Evolutionary conservation across 768 basidiomycete species (phyloP), one percentile per base, ranked within the genome.

Genomic region (Mrakia frigida): DNA sequence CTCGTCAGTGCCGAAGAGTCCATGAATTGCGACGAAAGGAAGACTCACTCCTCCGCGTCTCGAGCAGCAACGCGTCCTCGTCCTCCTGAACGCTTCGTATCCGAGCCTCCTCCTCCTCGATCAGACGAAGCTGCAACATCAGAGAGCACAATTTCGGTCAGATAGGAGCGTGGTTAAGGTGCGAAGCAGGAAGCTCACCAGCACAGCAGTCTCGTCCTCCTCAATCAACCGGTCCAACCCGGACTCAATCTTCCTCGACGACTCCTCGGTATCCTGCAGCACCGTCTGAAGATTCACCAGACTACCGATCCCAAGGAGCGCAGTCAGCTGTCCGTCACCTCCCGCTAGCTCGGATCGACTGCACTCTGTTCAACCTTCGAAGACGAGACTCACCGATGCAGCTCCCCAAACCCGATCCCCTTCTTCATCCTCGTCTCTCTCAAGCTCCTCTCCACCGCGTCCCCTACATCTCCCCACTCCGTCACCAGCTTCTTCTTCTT

Each of bases 381-480:
- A n/a, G 23, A 67, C 6, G 9, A 7, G 25, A 41, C 68, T 69
- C 21, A 69, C 43, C 43, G 39, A 50, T 46, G 69, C 3, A 70
- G 69, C 31, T 68, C 65, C 25, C 65, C 85, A 80, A 74, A 80
- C 81, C 78, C 68, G 79, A 80, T 35, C 77, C 82, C 78, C 61
- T 81, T 79, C 78, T 83, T 82, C 83, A 84, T 84, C 60, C 81
- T 76, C 10, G 82, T 84, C 75, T 84, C 83, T 53, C 83, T 73
- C 79, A 83, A 56, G 76, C 82, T 83, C 28, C 81, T 76, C 76
- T 82, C 80, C 35, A 84, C 76, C 5, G 81, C 78, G 3, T 78
- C 80, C 28, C 73, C 72, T 3, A 78, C 75, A 3, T 69, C 37
- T 46, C 73, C 73, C 67, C 78, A 65, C 53, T 69, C 72, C 43